A percentile compares a stretch with the other conserved stretches of the same genome.
Conservation (phyloP, 805 yeast species). For the Barnettozyma botsteinii region DNA sequence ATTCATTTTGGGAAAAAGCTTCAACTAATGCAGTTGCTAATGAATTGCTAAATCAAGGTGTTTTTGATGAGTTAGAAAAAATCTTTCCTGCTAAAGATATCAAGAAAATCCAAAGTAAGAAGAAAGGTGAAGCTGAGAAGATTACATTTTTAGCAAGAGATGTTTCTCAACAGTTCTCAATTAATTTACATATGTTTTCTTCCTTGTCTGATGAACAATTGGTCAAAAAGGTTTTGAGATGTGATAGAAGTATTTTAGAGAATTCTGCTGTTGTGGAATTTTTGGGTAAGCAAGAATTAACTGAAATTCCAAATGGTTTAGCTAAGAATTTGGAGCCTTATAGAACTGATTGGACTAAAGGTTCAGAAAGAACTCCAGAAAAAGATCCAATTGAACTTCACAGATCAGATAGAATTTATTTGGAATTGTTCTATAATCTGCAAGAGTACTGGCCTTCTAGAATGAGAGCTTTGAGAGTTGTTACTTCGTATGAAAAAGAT, state of each 20-base stretch:
- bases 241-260: conserved; percentile 66
- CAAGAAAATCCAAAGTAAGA: conserved; percentile 37
- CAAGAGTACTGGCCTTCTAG: conserved; percentile 91
- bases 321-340: conserved; percentile 77
- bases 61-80: conserved; percentile 75
- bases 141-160: conserved; percentile 73
- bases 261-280: conserved; percentile 79
- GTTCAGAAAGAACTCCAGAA: conserved; percentile 37
- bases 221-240: conserved; percentile 63
- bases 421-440: conserved; percentile 78
- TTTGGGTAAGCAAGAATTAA: conserved; percentile 66
- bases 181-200: conserved; percentile 78
- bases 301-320: conserved; percentile 66
- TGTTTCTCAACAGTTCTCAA: conserved; percentile 90
- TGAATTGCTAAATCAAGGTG: conserved; percentile 67
- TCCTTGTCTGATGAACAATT: conserved; percentile 56
- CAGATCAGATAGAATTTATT: conserved; percentile 77
- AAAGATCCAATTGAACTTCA: conserved; percentile 75
- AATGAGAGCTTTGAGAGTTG: conserved; percentile 71
- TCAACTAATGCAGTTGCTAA: conserved; percentile 50
- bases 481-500: conserved; percentile 70
- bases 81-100: conserved; percentile 80
- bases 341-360: conserved; percentile 52
- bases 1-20: conserved; percentile 79
- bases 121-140: conserved; percentile 26